Evolutionary conservation across 2,329 filamentous ascomycete genomes (phyloP), one percentile per base, ranked within the genome.

Genomic region (Diaporthe sp.): DNA sequence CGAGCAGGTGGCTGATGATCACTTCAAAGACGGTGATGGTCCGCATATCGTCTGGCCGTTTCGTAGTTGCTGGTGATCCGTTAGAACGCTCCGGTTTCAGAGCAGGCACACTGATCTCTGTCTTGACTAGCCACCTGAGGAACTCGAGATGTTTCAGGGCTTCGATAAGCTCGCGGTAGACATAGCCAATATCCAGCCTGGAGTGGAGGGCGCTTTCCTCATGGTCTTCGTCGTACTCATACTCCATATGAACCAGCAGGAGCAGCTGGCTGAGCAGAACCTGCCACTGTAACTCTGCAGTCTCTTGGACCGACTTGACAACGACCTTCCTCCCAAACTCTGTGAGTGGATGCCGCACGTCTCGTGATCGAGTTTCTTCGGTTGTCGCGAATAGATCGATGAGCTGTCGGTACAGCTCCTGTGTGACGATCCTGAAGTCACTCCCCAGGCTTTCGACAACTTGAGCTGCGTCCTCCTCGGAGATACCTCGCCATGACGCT

Each of bases 241-340:
- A 92, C 81, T 97, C 93, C 88, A 98, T 93, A 82, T 98, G 95
- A 13, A 97, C 89, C 22, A 97, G 87, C 9, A 99, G 88, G 3
- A 97, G 88, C 3, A 98, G 86, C 73, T 98, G 90, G 79, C 96
- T 95, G 76, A 97, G 91, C 68, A 97, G 91, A 12, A 97, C 87
- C 75, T 91, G 91, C 84, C 92, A 92, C 75, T 94, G 93, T 42
- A 94, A 84, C 68, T 93, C 88, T 9, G 97, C 89, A 17, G 90
- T 93, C 80, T 98, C 95, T 79, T 96, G 93, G 0, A 94, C 91
- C 9, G 94, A 93, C 75, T 92, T 92, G 15, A 97, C 90, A 19
- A 95, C 86, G 2, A 95, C 85, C 77, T 91, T 94, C 53, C 92
- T 90, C 25, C 96, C 96, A 80, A 96, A 95, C 56, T 92, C 89